Conservation (phyloP, 2,329 filamentous ascomycete species). For the Cyphellophora attinorum region DNA sequence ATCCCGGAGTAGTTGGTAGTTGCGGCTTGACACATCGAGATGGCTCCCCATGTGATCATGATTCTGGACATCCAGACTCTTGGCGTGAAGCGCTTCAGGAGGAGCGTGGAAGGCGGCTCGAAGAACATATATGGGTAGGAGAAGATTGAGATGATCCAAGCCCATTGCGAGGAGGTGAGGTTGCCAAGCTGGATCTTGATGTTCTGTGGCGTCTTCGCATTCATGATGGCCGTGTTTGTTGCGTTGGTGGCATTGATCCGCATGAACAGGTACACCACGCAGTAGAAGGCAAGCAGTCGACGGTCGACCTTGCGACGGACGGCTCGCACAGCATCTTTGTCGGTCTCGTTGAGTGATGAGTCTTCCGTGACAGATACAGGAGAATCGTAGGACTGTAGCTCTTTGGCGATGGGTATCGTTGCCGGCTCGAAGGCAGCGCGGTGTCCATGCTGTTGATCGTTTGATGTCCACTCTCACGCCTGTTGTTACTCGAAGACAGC, state of each 20-base stretch:
- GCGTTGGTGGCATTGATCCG: slow-evolving; percentile 9
- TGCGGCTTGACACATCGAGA: slow-evolving; percentile 11
- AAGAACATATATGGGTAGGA: slow-evolving; percentile 44
- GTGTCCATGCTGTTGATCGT: too few relatives aligned
- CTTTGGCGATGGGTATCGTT: too few relatives aligned
- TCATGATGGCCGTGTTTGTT: slow-evolving; percentile 10
- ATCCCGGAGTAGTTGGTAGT: slow-evolving; percentile 22
- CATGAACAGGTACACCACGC: slow-evolving; percentile 12
- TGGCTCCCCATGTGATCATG: slow-evolving; percentile 15
- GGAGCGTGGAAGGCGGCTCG: slow-evolving; percentile 53
- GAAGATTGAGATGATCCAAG: slow-evolving; percentile 19
- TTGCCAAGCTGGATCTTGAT: slow-evolving; percentile 5
- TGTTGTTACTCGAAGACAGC: too few relatives aligned
- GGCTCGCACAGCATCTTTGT: too few relatives aligned
- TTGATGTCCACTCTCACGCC: too few relatives aligned
- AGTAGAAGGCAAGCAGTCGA: slow-evolving; percentile 7
- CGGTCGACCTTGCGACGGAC: slow-evolving; percentile 1
- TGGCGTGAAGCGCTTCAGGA: slow-evolving; percentile 45
- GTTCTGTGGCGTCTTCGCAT: slow-evolving; percentile 3
- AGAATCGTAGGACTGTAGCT: too few relatives aligned
- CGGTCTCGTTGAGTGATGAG: too few relatives aligned
- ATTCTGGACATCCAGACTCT: slow-evolving; percentile 41
- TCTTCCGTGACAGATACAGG: too few relatives aligned
- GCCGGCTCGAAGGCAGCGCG: too few relatives aligned
- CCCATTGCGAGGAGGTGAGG: slow-evolving; percentile 3